Conservation (phyloP, 2,329 filamentous ascomycete species). For the Coniella lustricola region DNA sequence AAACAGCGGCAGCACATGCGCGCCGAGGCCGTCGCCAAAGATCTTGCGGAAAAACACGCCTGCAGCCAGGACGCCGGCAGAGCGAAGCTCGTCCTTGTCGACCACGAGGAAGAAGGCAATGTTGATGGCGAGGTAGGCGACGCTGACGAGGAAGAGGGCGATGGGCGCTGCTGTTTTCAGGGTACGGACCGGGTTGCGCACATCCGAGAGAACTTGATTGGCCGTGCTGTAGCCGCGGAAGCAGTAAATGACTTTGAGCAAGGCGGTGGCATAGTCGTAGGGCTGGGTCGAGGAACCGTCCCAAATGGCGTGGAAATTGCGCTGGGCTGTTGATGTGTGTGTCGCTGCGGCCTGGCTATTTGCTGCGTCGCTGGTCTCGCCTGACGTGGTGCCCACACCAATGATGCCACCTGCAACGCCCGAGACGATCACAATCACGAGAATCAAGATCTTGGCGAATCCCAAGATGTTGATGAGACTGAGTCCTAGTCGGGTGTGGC, state of each 20-base stretch:
- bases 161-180: conserved; percentile 49
- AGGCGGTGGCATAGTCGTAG: conserved; percentile 39
- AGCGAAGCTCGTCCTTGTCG: conserved; percentile 46
- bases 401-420: conserved; percentile 31
- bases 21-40: conserved; percentile 36
- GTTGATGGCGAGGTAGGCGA: conserved; percentile 51
- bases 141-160: conserved; percentile 45
- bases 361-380: no score
- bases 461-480: conserved; percentile 42
- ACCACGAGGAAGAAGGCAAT: conserved; percentile 54
- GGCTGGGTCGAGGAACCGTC: conserved; percentile 32
- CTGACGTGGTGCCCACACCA: conserved; percentile 24
- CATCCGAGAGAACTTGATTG: conserved; percentile 50
- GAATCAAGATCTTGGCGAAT: conserved; percentile 41
- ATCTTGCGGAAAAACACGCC: conserved; percentile 52
- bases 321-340: conserved; percentile 27
- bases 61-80: conserved; percentile 47
- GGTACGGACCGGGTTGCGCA: conserved; percentile 49
- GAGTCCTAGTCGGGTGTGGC: conserved; percentile 39
- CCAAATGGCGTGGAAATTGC: conserved; percentile 34
- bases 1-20: conserved; percentile 36
- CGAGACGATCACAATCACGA: conserved; percentile 37
- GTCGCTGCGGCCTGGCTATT: no score
- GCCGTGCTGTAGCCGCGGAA: conserved; percentile 49
- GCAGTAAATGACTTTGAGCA: conserved; percentile 50